A percentile compares a stretch with the other conserved stretches of the same genome.
phyloP scores from a whole-genome alignment of 768 basidiomycete species.

The Dacryopinax spathularia region DNA sequence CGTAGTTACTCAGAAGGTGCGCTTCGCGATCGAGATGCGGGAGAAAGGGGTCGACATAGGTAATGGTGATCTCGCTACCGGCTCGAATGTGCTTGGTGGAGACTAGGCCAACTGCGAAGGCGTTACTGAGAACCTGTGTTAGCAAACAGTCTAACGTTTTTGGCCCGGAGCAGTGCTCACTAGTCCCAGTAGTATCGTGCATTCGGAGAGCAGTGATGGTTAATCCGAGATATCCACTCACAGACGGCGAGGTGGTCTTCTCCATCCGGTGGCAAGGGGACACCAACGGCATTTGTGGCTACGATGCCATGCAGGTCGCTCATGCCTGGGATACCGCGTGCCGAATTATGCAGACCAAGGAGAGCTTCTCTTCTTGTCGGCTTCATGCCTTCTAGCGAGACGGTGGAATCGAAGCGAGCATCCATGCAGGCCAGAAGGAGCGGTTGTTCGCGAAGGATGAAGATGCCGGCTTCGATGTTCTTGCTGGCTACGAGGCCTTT shows the following conservation, averaged over 20 bases:
- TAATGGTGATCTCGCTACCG: constrained; percentile 9
- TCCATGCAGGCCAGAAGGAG: neutral
- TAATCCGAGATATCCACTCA: constrained; percentile 1
- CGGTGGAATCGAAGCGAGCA: neutral
- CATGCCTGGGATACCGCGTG: neutral
- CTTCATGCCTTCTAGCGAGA: neutral
- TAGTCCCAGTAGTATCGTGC: constrained; percentile 9
- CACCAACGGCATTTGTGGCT: neutral
- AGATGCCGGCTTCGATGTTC: neutral
- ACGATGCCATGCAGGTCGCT: constrained; percentile 4
- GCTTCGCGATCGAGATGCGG: neutral
- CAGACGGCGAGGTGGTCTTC: constrained; percentile 5
- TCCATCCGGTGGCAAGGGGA: neutral
- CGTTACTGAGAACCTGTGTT: neutral
- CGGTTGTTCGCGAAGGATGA: constrained; percentile 3
- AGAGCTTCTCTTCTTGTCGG: neutral
- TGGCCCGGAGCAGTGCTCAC: neutral
- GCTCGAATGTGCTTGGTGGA: constrained; percentile 3
- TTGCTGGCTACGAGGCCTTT: neutral
- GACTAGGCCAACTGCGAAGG: constrained; percentile 6
- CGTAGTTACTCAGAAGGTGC: constrained; percentile 1
- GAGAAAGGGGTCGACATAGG: constrained; percentile 8
- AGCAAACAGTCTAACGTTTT: neutral
- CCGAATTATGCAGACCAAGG: neutral
- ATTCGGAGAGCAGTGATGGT: constrained; percentile 8